phyloP scores from a whole-genome alignment of 164 flowering plant genomes.

The Berberis thunbergii region DNA sequence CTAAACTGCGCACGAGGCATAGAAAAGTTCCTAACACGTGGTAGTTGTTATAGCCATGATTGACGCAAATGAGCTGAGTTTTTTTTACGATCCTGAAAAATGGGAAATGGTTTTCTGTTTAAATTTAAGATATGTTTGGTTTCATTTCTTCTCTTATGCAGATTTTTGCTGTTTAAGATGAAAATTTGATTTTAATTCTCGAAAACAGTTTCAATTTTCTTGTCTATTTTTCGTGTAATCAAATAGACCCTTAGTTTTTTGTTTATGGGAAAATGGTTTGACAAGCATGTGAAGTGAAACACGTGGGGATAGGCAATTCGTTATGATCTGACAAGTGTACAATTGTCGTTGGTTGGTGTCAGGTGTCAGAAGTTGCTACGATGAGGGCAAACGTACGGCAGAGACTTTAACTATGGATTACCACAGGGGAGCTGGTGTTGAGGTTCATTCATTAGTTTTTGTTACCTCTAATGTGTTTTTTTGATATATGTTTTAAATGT shows the following conservation, averaged over 20 bases:
- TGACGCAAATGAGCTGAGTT: background rate
- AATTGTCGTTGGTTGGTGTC: background rate
- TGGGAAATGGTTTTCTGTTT: background rate
- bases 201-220: background rate
- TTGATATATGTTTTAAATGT: background rate
- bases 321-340: constrained; percentile 1
- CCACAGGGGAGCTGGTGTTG: constrained; percentile 81
- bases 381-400: constrained; percentile 87
- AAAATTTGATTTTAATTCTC: background rate
- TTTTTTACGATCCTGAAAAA: background rate
- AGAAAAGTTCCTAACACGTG: background rate
- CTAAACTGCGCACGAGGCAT: background rate
- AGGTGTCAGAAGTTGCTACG: constrained; percentile 94
- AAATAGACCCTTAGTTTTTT: background rate
- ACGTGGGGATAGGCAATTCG: background rate
- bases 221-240: background rate
- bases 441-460: constrained; percentile 30
- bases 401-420: constrained; percentile 87
- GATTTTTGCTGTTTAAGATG: background rate
- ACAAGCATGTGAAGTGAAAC: background rate
- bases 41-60: background rate
- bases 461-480: background rate
- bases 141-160: background rate
- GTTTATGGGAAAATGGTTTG: background rate
- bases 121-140: too few relatives aligned